phyloP scores from a whole-genome alignment of 192 early-diverging fungal genomes.

The Entomortierella lignicola region DNA sequence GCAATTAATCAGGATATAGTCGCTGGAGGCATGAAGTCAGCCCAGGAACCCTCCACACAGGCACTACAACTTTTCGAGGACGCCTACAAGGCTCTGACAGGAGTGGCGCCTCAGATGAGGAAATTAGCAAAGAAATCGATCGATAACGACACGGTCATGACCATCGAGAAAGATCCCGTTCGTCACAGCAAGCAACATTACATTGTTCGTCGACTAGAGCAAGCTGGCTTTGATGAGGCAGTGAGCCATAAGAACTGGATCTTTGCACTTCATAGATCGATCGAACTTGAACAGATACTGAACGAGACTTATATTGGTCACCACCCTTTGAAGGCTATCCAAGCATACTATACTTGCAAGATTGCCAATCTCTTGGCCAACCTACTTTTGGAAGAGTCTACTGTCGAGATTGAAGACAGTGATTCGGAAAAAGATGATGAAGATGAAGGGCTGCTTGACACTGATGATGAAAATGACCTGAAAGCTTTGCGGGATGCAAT shows the following conservation, averaged over 20 bases:
- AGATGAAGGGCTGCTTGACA: conserved; percentile 19
- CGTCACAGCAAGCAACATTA: conserved; percentile 24
- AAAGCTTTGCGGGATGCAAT: conserved; percentile 25
- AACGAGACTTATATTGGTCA: conserved; percentile 29
- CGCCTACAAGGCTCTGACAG: conserved; percentile 30
- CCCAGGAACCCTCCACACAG: conserved; percentile 22
- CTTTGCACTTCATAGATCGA: conserved; percentile 38
- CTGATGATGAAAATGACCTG: conserved; percentile 39
- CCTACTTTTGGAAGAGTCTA: conserved; percentile 45
- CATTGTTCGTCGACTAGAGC: conserved; percentile 26
- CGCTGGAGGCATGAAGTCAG: conserved; percentile 34
- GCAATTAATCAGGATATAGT: neutral
- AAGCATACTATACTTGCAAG: conserved; percentile 51
- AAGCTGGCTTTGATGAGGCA: conserved; percentile 40
- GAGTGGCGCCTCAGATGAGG: neutral
- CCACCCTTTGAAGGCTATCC: conserved; percentile 43
- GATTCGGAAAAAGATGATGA: conserved; percentile 29
- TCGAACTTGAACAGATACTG: conserved; percentile 29
- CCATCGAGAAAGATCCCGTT: conserved; percentile 5
- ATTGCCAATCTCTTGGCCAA: conserved; percentile 47
- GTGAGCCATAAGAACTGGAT: conserved; percentile 49
- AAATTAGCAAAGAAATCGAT: neutral
- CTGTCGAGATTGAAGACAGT: conserved; percentile 38
- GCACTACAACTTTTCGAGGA: conserved; percentile 20
- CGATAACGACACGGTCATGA: neutral